Base-by-base conservation (phyloP, 306 rosid species). In the Dalbergia cultrata region DNA sequence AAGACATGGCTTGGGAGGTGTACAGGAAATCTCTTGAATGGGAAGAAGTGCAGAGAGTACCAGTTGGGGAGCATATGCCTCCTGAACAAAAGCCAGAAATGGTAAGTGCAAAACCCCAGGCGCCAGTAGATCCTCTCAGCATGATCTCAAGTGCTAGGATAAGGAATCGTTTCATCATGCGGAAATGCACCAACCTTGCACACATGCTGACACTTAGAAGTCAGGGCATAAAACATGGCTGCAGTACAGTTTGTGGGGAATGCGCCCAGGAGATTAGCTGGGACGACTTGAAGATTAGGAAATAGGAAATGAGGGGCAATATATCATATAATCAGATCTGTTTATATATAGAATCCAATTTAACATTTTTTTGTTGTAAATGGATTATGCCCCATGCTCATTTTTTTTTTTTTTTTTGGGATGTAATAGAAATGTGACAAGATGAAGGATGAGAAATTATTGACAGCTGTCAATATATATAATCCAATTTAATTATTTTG, bases 1-100 rank as follows among this genome's bases (percentile, higher is more conserved):
- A 95, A 85, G 99, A 91, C 85, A 84, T 93, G 97, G 98, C 99
- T 57, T 93, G 95, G 98, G 97, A 93, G 87, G 99, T 90, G 59
- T 95, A 87, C 74, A 83, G 64, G 70, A 95, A 77, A 85, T 85
- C 97, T 7, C 68, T 93, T 74, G 92, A 91, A 80, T 95, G 99
- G 99, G 98, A 93, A 83, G 98, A 93, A 88, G 96, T 91, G 75
- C 95, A 87, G 82, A 87, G 88, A 64, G 93, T 89, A 60, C 89
- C 98, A 43, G 80, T 82, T 8, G 82, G 78, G 14, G 91, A 91
- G 72, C 21, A 87, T 53, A 62, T 83, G n/a, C 64, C 85, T 4
- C 41, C 41, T 21, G 92, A 79, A 37, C 89, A 54, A 74, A 90
- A 85, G 80, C 86, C 81, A 43, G 82, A 72, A 70, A 66, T 70